Evolutionary conservation across 768 basidiomycete genomes (phyloP).

Genomic region (Rhodotorula graminis): DNA sequence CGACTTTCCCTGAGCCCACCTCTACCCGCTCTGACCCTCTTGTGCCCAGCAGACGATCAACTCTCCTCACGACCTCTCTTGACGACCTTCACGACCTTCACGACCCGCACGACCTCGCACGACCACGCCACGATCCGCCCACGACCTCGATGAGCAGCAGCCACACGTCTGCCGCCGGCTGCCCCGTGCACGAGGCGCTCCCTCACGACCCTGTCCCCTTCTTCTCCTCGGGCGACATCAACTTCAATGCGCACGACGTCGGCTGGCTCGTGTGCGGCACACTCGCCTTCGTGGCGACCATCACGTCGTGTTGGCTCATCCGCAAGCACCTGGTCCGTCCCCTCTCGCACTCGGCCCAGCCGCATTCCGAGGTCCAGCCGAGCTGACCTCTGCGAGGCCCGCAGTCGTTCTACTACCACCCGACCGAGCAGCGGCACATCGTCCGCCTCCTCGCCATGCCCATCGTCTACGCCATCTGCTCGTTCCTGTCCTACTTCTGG

Average conservation of each 20-base stretch:
- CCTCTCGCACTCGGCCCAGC: constrained; percentile 7
- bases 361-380: no score
- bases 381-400: no score
- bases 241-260: constrained; percentile 65
- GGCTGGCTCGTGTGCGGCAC: constrained; percentile 66
- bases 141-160: not conserved
- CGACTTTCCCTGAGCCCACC: no score
- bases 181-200: constrained; percentile 45
- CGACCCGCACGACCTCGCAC: no score
- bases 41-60: no score
- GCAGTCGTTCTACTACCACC: constrained; percentile 62
- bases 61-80: not conserved
- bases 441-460: constrained; percentile 73
- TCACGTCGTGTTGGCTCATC: constrained; percentile 50
- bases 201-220: constrained; percentile 56
- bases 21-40: no score
- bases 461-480: constrained; percentile 66
- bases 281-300: constrained; percentile 55
- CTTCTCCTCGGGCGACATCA: constrained; percentile 59
- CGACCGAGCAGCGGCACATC: constrained; percentile 50
- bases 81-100: not conserved
- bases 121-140: no score
- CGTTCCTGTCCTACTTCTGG: constrained; percentile 24
- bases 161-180: constrained; percentile 23
- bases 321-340: constrained; percentile 56